These are phyloP conservation scores for Fraxinus dipetala DNA, from an alignment of 305 asterid genomes.

Conservation along the genomic window DNA sequence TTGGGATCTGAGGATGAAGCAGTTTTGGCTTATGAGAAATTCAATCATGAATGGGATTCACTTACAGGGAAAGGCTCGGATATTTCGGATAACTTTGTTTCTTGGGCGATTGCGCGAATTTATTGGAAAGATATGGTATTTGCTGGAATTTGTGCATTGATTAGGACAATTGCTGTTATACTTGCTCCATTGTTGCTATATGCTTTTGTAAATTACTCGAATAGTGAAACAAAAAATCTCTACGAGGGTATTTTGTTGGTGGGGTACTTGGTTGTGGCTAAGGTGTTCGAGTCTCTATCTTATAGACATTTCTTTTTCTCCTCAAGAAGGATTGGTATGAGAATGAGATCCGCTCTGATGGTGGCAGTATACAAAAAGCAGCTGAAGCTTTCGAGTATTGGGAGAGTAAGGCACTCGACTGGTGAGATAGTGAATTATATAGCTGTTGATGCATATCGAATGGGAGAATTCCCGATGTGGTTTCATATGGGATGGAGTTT, in stretches of 20 bases:
- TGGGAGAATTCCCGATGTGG: constrained; percentile 78
- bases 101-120: constrained; percentile 37
- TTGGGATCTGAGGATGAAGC: constrained; percentile 59
- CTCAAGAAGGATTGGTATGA: constrained; percentile 59
- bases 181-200: constrained; percentile 54
- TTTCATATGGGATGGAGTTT: constrained; percentile 54
- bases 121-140: constrained; percentile 49
- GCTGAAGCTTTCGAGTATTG: constrained; percentile 55
- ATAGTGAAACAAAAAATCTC: constrained; percentile 25
- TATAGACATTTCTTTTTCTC: constrained; percentile 60
- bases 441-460: constrained; percentile 75
- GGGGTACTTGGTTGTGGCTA: constrained; percentile 47
- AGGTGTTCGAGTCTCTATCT: constrained; percentile 53
- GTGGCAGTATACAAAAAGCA: constrained; percentile 64
- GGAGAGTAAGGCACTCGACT: constrained; percentile 58
- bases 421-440: constrained; percentile 74
- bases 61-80: constrained; percentile 27
- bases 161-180: constrained; percentile 46
- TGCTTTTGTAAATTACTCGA: constrained; percentile 53
- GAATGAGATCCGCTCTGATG: constrained; percentile 71
- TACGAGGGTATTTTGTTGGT: constrained; percentile 42
- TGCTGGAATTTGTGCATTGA: constrained; percentile 37
- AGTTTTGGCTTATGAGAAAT: constrained; percentile 35
- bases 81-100: constrained; percentile 23
- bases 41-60: constrained; percentile 40